phyloP scores from a whole-genome alignment of 2,329 filamentous ascomycete species.

The Lasiodiplodia hormozganensis region DNA sequence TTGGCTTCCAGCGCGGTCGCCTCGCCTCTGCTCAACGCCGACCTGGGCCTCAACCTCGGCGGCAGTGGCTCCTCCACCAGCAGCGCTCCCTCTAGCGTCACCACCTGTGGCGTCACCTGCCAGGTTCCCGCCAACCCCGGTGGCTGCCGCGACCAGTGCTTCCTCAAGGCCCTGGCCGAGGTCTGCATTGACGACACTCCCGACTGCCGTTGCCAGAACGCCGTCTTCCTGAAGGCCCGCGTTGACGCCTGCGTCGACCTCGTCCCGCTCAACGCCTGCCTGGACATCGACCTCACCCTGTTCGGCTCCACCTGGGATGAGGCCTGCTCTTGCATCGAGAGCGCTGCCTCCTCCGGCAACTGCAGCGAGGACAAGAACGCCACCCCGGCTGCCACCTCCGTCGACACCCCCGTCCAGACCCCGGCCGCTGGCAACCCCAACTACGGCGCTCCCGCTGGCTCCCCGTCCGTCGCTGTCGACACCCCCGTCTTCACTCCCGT shows the following conservation, averaged over 20 bases:
- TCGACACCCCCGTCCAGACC: not conserved
- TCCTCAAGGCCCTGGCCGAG: constrained; percentile 27
- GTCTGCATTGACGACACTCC: constrained; percentile 25
- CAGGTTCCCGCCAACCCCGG: constrained; percentile 18
- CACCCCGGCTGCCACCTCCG: not conserved
- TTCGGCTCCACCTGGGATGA: constrained; percentile 28
- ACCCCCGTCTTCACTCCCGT: not conserved
- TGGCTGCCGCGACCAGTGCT: constrained; percentile 29
- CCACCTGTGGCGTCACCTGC: constrained; percentile 25
- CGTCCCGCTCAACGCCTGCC: constrained; percentile 28
- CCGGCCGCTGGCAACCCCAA: not conserved
- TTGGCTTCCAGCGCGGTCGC: constrained; percentile 11
- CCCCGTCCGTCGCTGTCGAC: constrained; percentile 4
- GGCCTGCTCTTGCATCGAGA: constrained; percentile 27
- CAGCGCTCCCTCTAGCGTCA: constrained; percentile 4
- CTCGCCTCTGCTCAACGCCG: constrained; percentile 22
- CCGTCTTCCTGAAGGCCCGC: constrained; percentile 25
- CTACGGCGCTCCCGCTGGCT: not conserved
- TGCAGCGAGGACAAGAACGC: not conserved
- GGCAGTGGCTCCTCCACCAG: constrained; percentile 11
- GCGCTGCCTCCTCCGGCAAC: not conserved
- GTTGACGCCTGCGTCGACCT: constrained; percentile 28
- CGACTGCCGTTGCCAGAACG: constrained; percentile 28
- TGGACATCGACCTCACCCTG: constrained; percentile 27
- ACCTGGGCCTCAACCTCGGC: not conserved